A percentile compares a stretch with the other conserved stretches of the same genome.
These are phyloP conservation scores for Trichoderma sp. DNA, from an alignment of 2,329 filamentous ascomycete species.

Conservation along the genomic window DNA sequence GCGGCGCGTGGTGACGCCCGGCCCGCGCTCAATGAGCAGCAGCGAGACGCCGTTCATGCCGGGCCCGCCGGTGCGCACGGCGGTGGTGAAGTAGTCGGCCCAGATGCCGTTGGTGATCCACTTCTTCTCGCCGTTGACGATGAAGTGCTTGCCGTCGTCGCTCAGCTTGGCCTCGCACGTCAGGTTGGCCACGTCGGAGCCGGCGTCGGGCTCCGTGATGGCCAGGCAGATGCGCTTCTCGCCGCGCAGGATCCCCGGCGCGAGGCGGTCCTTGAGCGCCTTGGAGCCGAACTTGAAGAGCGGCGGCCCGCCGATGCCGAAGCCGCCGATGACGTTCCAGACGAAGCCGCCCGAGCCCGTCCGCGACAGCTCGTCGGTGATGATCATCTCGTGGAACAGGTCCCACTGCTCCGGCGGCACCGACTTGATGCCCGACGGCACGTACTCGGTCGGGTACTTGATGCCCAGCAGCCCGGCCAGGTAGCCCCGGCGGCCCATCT, in stretches of 20 bases:
- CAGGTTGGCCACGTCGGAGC: constrained; percentile 91
- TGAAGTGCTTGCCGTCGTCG: constrained; percentile 97
- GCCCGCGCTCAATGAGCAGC: constrained; percentile 86
- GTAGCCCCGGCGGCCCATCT: constrained; percentile 92
- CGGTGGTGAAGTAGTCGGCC: constrained; percentile 96
- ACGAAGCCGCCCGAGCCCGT: constrained; percentile 88
- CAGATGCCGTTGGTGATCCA: constrained; percentile 99
- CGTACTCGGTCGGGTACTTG: constrained; percentile 76
- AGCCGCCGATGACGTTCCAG: constrained; percentile 97
- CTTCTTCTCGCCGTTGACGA: constrained; percentile 99
- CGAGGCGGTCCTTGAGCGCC: constrained; percentile 79
- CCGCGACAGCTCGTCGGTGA: constrained; percentile 93
- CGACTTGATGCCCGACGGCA: constrained; percentile 63
- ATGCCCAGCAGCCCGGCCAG: constrained; percentile 88
- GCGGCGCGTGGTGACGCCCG: constrained; percentile 85
- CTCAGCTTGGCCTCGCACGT: constrained; percentile 94
- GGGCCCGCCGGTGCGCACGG: constrained; percentile 82
- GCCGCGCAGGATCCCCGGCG: constrained; percentile 83
- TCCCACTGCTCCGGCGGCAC: constrained; percentile 92
- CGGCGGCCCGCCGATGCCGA: constrained; percentile 90
- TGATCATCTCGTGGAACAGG: constrained; percentile 93
- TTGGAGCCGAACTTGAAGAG: constrained; percentile 90
- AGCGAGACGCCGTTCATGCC: constrained; percentile 94
- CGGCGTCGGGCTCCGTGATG: constrained; percentile 95
- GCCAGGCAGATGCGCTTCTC: constrained; percentile 98